Evolutionary conservation across 306 rosid genomes (phyloP), one percentile per base, ranked within the genome.

Genomic region (Malus fusca): DNA sequence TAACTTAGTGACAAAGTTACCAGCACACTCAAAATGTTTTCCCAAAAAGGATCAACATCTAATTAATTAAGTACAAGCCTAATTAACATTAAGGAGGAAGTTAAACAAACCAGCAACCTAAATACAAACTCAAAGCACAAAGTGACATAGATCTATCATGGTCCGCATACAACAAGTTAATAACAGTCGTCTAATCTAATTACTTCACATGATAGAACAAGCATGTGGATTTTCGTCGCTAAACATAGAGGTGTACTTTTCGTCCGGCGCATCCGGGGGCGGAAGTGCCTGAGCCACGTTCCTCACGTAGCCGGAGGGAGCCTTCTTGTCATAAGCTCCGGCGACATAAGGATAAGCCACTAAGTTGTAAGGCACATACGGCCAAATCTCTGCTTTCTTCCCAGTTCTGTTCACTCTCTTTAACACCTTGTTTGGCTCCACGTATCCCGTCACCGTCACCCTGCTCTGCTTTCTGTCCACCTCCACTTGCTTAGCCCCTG

Each of bases 211-310:
- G 65, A 90, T 79, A 17, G 89, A 84, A 59, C 98, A 94, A 66
- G 96, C 91, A 82, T 94, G 78, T 1, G 98, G 97, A 69, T 94
- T 94, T 68, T 94, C 98, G 75, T 94, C 97, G 69, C 97, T 94
- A 73, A 94, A 94, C 84, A 94, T 79, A 4, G 87, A 5, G 12
- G 82, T 56, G 79, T 85, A 69, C 55, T 89, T 82, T 79, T 94
- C 97, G 40, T 91, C 93, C 0, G 88, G 70, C 3, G 90, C 94
- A 68, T 87, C 82, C 1, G 88, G 90, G 66, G 40, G 65, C 0
- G 96, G 83, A 1, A 79, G 80, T 2, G 97, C 93, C 76, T 85
- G 94, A 51, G 55, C 84, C 2, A 82, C 81, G 56, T 85, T 91
- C 75, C 80, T 90, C 11, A 94, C 98, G 75, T 72, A 92, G 4